Conservation (phyloP, 1,284 basidiomycete genomes). For the Baeospora myosura region DNA sequence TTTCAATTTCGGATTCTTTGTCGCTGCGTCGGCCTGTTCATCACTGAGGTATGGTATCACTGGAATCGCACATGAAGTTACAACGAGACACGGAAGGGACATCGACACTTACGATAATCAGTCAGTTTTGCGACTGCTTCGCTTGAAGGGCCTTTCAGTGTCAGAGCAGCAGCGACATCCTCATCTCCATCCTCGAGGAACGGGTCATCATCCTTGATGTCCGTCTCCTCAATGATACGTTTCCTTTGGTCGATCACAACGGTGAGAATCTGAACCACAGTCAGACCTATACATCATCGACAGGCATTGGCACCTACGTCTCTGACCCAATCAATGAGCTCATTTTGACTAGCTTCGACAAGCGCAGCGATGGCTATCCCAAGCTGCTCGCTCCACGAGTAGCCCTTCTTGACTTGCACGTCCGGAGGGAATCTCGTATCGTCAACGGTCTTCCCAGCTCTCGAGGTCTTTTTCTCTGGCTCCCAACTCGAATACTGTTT, state of each 20-base stretch:
- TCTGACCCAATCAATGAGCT: slow-evolving; percentile 73
- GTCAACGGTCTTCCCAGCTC: slow-evolving; percentile 32
- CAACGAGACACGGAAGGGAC: slow-evolving; percentile 2
- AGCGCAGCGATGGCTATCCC: slow-evolving; percentile 78
- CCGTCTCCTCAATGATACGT: slow-evolving; percentile 65
- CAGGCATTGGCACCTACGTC: slow-evolving; percentile 44
- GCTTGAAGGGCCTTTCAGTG: slow-evolving; percentile 46
- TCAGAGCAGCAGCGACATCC: slow-evolving; percentile 34
- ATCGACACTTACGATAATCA: slow-evolving; percentile 64
- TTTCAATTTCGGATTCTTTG: slow-evolving; percentile 72
- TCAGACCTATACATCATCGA: slow-evolving; percentile 5
- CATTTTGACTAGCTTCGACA: slow-evolving; percentile 54
- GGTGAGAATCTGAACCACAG: slow-evolving; percentile 50
- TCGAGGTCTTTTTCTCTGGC: slow-evolving; percentile 52
- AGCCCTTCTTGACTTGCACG: slow-evolving; percentile 79
- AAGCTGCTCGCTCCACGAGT: slow-evolving; percentile 84
- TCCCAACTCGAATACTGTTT: slow-evolving; percentile 78
- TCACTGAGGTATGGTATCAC: slow-evolving; percentile 71
- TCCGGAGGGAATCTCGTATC: slow-evolving; percentile 53
- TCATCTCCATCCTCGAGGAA: slow-evolving; percentile 39
- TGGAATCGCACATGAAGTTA: slow-evolving; percentile 24
- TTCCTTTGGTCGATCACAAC: slow-evolving; percentile 61
- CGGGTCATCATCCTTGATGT: slow-evolving; percentile 42
- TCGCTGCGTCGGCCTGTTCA: slow-evolving; percentile 68
- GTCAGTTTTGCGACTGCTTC: slow-evolving; percentile 68